Evolutionary conservation across 352 stramenopile genomes (phyloP), one percentile per base, ranked within the genome.

Genomic region (Stephanocyclus meneghinianus): DNA sequence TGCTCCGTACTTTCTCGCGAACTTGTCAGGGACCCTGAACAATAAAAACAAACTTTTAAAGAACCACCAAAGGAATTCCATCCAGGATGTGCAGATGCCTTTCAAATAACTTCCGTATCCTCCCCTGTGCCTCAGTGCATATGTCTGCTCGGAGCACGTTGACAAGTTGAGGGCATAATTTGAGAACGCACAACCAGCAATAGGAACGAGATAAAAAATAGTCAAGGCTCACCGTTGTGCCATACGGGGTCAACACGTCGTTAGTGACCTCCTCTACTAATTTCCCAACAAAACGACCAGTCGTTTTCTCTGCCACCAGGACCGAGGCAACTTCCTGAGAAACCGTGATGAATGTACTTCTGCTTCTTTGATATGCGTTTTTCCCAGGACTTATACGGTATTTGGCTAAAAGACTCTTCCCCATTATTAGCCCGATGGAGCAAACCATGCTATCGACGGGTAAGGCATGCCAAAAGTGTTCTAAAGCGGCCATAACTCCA

Each of bases 381-480:
- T 45, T 40, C n/a, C 77, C 80, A 11, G 32, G 91, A 0, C 95
- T 95, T 50, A 86, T 66, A 78, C 90, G 30, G 72, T 84, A 91
- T 29, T 80, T 81, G 1, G 80, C 82, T 21, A 84, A 18, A 32
- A 82, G 60, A 18, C 74, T 70, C 69, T 90, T 83, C 13, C 83
- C 85, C 73, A 91, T 68, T 35, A 92, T 71, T 11, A 92, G 55
- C 45, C 77, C 81, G 18, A 94, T 75, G 55, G 92, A 88, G 69
- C 95, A 98, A 4, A 88, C 80, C 95, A 98, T 98, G 42, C 89
- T 88, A 16, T 95, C 88, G 37, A 95, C 29, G 26, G 94, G 95
- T 29, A 98, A 79, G 44, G 95, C 84, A 11, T 87, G 85, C 51
- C 96, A 96, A 74, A 98, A 98, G 40, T 85, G 85, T 37, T 86